Evolutionary conservation across 352 stramenopile species (phyloP).

Genomic region (Lagenidium giganteum): DNA sequence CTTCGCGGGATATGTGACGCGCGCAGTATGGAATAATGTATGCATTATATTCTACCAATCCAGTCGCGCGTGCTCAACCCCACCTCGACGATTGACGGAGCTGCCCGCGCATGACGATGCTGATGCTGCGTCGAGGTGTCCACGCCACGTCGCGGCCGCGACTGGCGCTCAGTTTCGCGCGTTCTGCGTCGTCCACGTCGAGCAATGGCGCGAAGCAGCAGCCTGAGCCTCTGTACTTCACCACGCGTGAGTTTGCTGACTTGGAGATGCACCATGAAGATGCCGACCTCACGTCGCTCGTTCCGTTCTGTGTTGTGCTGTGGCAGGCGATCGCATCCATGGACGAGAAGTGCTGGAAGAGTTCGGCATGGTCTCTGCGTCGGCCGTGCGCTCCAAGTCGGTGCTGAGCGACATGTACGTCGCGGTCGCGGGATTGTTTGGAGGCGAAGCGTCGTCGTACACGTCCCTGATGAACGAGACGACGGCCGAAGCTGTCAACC

Average conservation of each 20-base stretch:
- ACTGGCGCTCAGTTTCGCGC: too few species aligned
- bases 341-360: conserved; percentile 68
- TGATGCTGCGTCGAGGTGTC: too few species aligned
- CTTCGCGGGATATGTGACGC: too few species aligned
- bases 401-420: conserved; percentile 83
- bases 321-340: conserved; percentile 53
- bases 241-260: conserved; percentile 49
- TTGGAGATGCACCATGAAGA: not conserved
- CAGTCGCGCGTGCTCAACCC: too few species aligned
- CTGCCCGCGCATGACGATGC: too few species aligned
- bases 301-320: not conserved
- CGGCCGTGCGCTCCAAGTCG: conserved; percentile 76
- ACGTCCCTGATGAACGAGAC: conserved; percentile 83
- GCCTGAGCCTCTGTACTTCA: conserved; percentile 49
- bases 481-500: conserved; percentile 69
- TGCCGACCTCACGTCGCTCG: not conserved
- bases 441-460: conserved; percentile 70
- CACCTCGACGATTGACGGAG: too few species aligned
- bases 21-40: too few species aligned
- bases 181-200: conserved; percentile 5
- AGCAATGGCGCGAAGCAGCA: not conserved
- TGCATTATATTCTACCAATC: too few species aligned
- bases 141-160: too few species aligned
- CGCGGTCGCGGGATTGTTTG: conserved; percentile 58
- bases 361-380: conserved; percentile 68